A percentile compares a stretch with the other conserved stretches of the same genome.
phyloP scores from a whole-genome alignment of 805 yeast genomes.

The Barnettozyma botsteinii region DNA sequence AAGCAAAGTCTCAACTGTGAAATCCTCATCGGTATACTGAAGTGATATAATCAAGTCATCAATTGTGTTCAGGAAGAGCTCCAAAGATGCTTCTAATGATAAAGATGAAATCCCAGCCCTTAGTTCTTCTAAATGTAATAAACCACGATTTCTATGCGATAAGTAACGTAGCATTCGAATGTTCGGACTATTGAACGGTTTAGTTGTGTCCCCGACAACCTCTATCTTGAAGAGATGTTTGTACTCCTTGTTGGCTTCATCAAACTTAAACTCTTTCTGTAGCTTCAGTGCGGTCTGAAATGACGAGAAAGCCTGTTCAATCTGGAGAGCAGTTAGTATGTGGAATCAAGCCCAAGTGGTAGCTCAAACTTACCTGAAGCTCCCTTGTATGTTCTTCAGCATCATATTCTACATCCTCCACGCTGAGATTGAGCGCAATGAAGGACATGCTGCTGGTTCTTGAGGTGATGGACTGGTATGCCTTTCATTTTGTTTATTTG shows the following conservation, averaged over 20 bases:
- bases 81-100: conserved; percentile 7
- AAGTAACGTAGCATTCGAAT: conserved; percentile 70
- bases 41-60: conserved; percentile 64
- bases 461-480: too few species aligned
- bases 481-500: too few species aligned
- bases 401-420: conserved; percentile 61
- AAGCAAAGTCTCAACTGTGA: conserved; percentile 43
- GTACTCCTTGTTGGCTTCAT: conserved; percentile 50
- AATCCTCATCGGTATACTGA: conserved; percentile 63
- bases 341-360: not conserved
- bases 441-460: conserved; percentile 44
- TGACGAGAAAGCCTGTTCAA: conserved; percentile 72
- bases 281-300: conserved; percentile 64
- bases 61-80: conserved; percentile 28
- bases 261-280: conserved; percentile 47
- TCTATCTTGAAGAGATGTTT: conserved; percentile 61
- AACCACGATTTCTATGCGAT: conserved; percentile 76
- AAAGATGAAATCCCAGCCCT: conserved; percentile 13
- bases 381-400: conserved; percentile 90
- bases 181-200: conserved; percentile 49
- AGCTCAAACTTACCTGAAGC: conserved; percentile 45
- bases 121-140: conserved; percentile 47
- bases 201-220: conserved; percentile 47
- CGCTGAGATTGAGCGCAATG: conserved; percentile 71
- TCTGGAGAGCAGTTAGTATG: conserved; percentile 22